Conservation (phyloP, 495 filamentous ascomycete genomes). For the Penicillium pulvis region DNA sequence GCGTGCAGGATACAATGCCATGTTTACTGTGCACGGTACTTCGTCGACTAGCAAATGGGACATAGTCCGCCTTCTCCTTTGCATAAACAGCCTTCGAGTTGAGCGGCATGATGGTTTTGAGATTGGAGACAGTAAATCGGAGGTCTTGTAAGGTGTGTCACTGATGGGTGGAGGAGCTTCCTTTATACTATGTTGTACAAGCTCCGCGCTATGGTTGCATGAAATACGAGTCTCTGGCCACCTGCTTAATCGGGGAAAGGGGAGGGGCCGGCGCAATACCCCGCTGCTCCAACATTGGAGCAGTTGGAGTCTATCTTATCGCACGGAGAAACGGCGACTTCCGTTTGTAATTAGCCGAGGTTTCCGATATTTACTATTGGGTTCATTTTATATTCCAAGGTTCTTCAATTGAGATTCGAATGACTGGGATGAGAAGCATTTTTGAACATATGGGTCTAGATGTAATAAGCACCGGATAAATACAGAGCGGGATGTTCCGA, state of each 20-base stretch:
- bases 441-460: background rate
- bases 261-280: slow-evolving; percentile 4
- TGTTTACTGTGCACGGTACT: slow-evolving; percentile 92
- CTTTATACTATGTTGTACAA: background rate
- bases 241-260: slow-evolving; percentile 4
- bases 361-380: background rate
- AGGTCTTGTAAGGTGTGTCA: background rate
- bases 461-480: too few species aligned
- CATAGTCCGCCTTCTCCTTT: slow-evolving; percentile 56
- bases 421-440: too few species aligned
- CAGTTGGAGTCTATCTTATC: slow-evolving; percentile 13
- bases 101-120: slow-evolving; percentile 47
- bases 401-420: too few species aligned
- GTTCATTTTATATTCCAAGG: too few species aligned
- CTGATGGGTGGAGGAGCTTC: background rate
- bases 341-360: background rate
- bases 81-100: slow-evolving; percentile 65
- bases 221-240: slow-evolving; percentile 2
- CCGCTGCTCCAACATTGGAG: slow-evolving; percentile 8
- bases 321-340: background rate
- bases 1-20: slow-evolving; percentile 89
- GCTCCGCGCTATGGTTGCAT: background rate
- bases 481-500: too few species aligned
- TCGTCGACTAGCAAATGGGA: slow-evolving; percentile 78
- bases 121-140: background rate